Base-by-base conservation (phyloP, 2,329 filamentous ascomycete species). In the Paecilomyces fulvus region DNA sequence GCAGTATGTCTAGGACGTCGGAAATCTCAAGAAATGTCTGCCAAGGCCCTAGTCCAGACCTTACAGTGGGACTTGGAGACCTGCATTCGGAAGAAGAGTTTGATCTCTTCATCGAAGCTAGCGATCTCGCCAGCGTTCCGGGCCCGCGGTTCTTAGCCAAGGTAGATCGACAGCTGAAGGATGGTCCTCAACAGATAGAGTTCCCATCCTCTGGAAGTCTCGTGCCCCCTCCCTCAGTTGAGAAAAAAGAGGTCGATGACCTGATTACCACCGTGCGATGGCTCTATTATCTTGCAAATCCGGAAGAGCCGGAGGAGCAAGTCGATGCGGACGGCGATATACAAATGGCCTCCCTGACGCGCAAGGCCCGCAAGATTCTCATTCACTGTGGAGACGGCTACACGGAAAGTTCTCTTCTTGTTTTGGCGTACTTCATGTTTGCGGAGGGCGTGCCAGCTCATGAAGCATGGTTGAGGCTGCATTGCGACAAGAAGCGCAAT, bases 181-280 rank as follows among this genome's bases (percentile, higher is more conserved):
- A 73, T 46, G 73, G 76, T 3, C 74, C 82, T 12, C 74, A 85
- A 58, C 77, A 81, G 60, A 75, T 95, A 54, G 88, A 95, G 62
- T 97, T 97, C 59, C 92, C 92, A 0, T 94, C 91, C 0, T 96
- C 92, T 1, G 94, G 94, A n/a, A 95, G 90, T 65, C 89, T 97
- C 55, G 80, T 92, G 65, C 87, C 90, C n/a, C 37, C 37, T 2
- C 88, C 91, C 1, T 89, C 87, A 0, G 95, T 88, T 83, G 90
- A 88, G 1, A 88, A 92, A 58, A 78, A 81, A 8, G 92, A 96
- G 71, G 84, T 89, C 1, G 90, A 96, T 67, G 88, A 86, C 25
- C 85, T 97, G 48, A 77, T 96, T 48, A 88, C 91, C 56, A 92
- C 88, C 6, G 92, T 92, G 74, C 87, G 86, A 65, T 97, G 91